These are phyloP conservation scores for Huntiella omanensis DNA, from an alignment of 2,329 filamentous ascomycete species.

Conservation along the genomic window DNA sequence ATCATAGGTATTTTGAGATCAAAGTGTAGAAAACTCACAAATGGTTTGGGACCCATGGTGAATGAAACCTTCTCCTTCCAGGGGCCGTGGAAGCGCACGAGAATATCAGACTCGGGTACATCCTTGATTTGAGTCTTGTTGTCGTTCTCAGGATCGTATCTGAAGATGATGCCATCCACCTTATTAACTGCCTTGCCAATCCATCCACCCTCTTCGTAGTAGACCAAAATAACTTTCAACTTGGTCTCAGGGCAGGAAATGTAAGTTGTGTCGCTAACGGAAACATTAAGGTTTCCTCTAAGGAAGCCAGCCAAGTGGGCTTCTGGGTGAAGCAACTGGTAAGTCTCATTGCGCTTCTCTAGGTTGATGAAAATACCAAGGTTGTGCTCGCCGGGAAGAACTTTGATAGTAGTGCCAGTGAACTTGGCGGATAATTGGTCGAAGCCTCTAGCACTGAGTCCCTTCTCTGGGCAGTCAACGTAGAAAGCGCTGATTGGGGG, in stretches of 20 bases:
- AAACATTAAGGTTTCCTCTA: constrained; percentile 71
- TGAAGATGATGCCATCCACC: constrained; percentile 79
- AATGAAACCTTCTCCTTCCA: constrained; percentile 61
- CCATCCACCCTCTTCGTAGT: constrained; percentile 78
- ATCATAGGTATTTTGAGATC: neutral
- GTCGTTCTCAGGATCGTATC: constrained; percentile 75
- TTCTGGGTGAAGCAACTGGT: constrained; percentile 87
- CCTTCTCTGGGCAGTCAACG: constrained; percentile 79
- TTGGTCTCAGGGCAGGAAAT: constrained; percentile 78
- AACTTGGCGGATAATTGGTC: constrained; percentile 97
- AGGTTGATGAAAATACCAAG: constrained; percentile 87
- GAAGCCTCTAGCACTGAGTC: constrained; percentile 71
- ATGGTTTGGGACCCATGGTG: constrained; percentile 37
- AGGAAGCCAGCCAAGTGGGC: constrained; percentile 80
- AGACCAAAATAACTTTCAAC: constrained; percentile 81
- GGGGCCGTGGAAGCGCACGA: constrained; percentile 64
- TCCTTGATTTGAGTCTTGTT: constrained; percentile 63
- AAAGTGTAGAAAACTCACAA: constrained; percentile 30
- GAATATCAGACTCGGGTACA: constrained; percentile 65
- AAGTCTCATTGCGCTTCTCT: constrained; percentile 68
- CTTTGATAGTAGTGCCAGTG: constrained; percentile 83
- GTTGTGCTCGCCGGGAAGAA: constrained; percentile 82
- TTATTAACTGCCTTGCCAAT: constrained; percentile 79
- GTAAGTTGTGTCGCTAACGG: constrained; percentile 76
- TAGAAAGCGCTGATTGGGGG: constrained; percentile 93